phyloP scores from a whole-genome alignment of 345 rosid species.

The Eutrema yunnanense region DNA sequence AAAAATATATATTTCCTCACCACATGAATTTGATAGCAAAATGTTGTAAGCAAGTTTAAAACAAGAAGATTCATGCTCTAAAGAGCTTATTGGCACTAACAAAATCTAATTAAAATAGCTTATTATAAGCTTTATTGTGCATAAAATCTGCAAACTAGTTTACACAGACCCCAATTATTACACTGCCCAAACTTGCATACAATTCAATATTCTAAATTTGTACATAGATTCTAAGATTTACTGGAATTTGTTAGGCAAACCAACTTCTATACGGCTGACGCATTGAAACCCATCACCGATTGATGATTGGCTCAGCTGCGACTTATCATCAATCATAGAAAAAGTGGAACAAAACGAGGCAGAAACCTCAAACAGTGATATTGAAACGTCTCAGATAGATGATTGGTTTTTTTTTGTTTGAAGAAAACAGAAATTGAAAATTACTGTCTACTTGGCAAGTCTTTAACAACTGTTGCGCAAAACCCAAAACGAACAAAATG shows the following conservation, averaged over 20 bases:
- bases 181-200: no score
- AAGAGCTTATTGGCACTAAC: no score
- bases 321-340: neutral
- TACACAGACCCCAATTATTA: no score
- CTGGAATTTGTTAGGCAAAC: no score
- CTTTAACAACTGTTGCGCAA: slow-evolving; percentile 2
- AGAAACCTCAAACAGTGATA: neutral
- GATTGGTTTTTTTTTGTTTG: neutral
- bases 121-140: no score
- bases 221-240: no score
- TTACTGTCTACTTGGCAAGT: slow-evolving; percentile 10
- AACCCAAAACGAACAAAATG: slow-evolving; percentile 16
- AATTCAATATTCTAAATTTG: no score
- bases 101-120: no score
- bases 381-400: neutral
- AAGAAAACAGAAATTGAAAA: neutral
- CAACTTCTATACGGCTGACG: neutral
- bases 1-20: neutral
- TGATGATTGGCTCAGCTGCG: neutral
- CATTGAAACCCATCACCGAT: neutral
- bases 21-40: neutral
- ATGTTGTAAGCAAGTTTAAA: no score
- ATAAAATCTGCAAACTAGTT: no score
- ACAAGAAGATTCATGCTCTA: no score
- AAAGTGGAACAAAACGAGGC: no score